Base-by-base conservation (phyloP, 768 basidiomycete genomes). In the Hemileccinum impolitum region DNA sequence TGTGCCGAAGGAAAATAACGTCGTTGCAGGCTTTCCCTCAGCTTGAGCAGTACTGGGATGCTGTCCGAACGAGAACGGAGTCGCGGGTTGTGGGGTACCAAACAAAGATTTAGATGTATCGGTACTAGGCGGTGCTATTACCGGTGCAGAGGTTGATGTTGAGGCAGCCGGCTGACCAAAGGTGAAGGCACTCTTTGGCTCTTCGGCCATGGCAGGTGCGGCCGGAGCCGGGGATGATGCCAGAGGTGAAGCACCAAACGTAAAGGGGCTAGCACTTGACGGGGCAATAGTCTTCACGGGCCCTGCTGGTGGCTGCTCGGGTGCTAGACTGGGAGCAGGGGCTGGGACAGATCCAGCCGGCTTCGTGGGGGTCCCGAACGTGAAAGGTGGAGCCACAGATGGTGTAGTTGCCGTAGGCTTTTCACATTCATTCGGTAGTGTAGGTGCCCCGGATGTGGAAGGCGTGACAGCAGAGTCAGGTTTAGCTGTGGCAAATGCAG, bases 101-200 rank as follows among this genome's bases (percentile, higher is more conserved):
- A 81, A 79, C 7, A 69, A 25, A 2, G 77, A 66, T 56, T 80
- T 78, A 0, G 75, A 63, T 0, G 70, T 58, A 21, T 78, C 73
- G 9, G 64, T 36, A 15, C 66, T 40, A 14, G 64, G 41, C 14
- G 48, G 39, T 14, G 48, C 39, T 17, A 15, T 38, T 42, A n/a
- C 46, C 4, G 58, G 30, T 15, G 45, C 28, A 13, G 62, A 37
- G 0, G 47, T 32, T 2, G 62, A 17, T 8, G 45, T 37, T 11
- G 58, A 37, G 17, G 52, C 26, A 18, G 61, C 8, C 2, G 61
- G 45, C 39, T 57, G 61, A 42, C 64, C 64, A 53, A 75, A 72
- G 6, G 64, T 43, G 45, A 75, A 72, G 15, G 12, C 53, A 43
- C 51, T 55, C 47, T 71, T 71, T 15, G 71, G 61, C 7, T 67